Conservation (phyloP, 768 basidiomycete species). For the Rhizopogon salebrosus region DNA sequence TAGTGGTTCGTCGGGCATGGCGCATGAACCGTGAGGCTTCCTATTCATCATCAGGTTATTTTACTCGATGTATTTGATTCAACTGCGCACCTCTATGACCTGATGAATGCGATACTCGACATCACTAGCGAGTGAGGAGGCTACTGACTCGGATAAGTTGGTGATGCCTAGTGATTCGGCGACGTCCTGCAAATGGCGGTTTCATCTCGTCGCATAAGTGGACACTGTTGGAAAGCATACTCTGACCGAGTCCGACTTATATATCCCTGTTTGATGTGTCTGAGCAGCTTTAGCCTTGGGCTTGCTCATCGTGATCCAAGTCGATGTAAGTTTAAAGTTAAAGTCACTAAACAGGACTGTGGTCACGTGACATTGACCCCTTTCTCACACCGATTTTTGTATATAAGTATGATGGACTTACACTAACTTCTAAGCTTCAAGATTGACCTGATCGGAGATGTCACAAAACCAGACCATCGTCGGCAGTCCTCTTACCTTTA, state of each 20-base stretch:
- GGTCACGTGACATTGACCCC: background rate
- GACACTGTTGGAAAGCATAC: slow-evolving; percentile 28
- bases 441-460: background rate
- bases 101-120: slow-evolving; percentile 96
- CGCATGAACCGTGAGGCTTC: slow-evolving; percentile 98
- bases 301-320: slow-evolving; percentile 31
- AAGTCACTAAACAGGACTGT: no score
- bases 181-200: slow-evolving; percentile 58
- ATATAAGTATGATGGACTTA: no score
- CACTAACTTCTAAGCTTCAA: no score
- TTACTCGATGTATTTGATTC: background rate
- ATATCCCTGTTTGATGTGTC: slow-evolving; percentile 53
- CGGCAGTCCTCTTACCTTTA: slow-evolving; percentile 22
- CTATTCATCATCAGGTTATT: slow-evolving; percentile 18
- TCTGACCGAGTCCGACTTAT: slow-evolving; percentile 60
- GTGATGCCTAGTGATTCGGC: slow-evolving; percentile 83
- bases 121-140: slow-evolving; percentile 86
- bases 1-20: slow-evolving; percentile 84
- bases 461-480: background rate
- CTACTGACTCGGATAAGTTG: slow-evolving; percentile 70
- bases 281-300: slow-evolving; percentile 42
- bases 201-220: slow-evolving; percentile 6
- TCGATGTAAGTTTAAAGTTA: no score
- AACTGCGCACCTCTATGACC: slow-evolving; percentile 70
- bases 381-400: background rate